Percentiles rank a stretch among this genome's conserved stretches.
These are phyloP conservation scores for Ascochyta clinopodiicola DNA, from an alignment of 2,329 filamentous ascomycete species.

Conservation along the genomic window DNA sequence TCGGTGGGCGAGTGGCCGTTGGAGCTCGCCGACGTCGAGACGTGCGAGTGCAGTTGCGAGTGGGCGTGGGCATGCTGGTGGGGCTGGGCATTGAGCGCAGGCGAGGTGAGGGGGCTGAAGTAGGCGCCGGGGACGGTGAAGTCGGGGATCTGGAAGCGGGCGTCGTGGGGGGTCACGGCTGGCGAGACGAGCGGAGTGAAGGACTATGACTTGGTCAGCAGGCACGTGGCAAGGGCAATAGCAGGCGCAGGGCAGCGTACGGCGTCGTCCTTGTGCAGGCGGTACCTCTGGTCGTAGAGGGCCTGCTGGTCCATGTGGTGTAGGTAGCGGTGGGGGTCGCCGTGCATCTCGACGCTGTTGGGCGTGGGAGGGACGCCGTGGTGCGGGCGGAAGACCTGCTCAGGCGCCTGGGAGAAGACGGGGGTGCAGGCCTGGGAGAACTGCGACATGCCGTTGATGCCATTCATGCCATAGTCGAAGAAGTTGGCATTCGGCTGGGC, in stretches of 20 bases:
- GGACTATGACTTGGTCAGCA: conserved; percentile 62
- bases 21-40: conserved; percentile 57
- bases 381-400: conserved; percentile 56
- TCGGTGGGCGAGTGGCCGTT: conserved; percentile 58
- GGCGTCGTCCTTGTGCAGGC: conserved; percentile 72
- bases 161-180: conserved; percentile 81
- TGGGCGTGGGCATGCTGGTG: conserved; percentile 43
- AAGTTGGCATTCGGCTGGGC: conserved; percentile 33
- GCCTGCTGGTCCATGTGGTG: conserved; percentile 62
- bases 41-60: conserved; percentile 42
- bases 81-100: conserved; percentile 75
- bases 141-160: conserved; percentile 65
- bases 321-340: conserved; percentile 63
- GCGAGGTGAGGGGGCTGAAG: conserved; percentile 84
- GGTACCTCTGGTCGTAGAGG: conserved; percentile 70
- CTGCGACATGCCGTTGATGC: conserved; percentile 17
- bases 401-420: conserved; percentile 51
- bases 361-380: conserved; percentile 78
- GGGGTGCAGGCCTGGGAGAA: conserved; percentile 46
- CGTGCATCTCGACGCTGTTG: conserved; percentile 78
- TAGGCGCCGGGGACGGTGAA: conserved; percentile 73
- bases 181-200: conserved; percentile 84
- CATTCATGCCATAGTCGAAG: conserved; percentile 42
- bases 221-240: not conserved
- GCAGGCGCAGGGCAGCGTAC: conserved; percentile 51